Percentiles rank a stretch among this genome's conserved stretches.
These are phyloP conservation scores for Striga asiatica DNA, from an alignment of 257 asterid genomes.

Conservation along the genomic window DNA sequence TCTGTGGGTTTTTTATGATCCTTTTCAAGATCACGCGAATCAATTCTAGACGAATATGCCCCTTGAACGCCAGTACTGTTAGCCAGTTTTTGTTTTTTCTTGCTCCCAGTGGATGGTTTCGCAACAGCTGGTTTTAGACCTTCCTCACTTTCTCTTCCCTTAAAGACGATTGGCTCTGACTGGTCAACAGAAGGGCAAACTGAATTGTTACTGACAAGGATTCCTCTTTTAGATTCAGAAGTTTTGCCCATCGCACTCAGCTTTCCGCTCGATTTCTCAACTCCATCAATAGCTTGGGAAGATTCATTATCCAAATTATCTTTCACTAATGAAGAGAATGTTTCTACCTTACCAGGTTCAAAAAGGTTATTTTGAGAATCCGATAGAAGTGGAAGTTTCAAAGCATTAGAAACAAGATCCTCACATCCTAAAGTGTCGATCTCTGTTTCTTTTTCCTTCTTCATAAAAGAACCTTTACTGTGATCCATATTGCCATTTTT, in stretches of 20 bases:
- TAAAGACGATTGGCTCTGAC: constrained; percentile 26
- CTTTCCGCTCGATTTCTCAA: constrained; percentile 37
- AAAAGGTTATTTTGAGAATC: constrained; percentile 25
- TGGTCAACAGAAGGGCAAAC: constrained; percentile 31
- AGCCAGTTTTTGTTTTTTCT: constrained; percentile 40
- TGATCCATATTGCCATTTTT: constrained; percentile 16
- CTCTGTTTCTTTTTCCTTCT: constrained; percentile 51
- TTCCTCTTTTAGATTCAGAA: constrained; percentile 34
- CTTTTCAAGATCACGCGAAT: constrained; percentile 38
- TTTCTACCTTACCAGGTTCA: constrained; percentile 29
- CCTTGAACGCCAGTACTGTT: constrained; percentile 18
- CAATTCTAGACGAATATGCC: constrained; percentile 29
- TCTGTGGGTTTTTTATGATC: constrained; percentile 41
- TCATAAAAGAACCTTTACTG: constrained; percentile 22
- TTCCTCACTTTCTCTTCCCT: constrained; percentile 36
- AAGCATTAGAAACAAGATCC: constrained; percentile 63
- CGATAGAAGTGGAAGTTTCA: constrained; percentile 79
- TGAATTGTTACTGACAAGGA: constrained; percentile 17
- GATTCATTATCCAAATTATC: constrained; percentile 31
- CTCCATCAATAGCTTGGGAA: constrained; percentile 23
- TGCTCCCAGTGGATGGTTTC: constrained; percentile 35
- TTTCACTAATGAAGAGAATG: constrained; percentile 15
- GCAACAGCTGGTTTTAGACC: constrained; percentile 29
- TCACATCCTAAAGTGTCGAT: constrained; percentile 46
- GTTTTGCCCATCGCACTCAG: constrained; percentile 28